phyloP scores from a whole-genome alignment of 257 asterid genomes.

The Solanum arcanum region DNA sequence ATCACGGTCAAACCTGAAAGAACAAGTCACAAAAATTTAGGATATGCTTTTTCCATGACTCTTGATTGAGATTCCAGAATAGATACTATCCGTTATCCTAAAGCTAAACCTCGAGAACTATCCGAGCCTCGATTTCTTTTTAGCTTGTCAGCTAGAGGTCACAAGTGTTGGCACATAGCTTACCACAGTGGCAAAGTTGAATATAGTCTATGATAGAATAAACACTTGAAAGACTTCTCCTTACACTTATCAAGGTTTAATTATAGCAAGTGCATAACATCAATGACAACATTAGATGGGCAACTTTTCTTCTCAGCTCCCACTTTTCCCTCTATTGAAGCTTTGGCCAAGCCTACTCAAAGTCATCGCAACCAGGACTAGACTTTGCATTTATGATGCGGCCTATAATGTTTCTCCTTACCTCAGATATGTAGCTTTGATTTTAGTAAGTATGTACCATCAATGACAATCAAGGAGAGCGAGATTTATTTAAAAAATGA shows the following conservation, averaged over 20 bases:
- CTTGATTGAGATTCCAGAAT: not conserved
- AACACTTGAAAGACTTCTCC: not conserved
- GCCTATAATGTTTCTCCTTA: not conserved
- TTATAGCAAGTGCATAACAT: not conserved
- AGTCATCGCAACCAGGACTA: not conserved
- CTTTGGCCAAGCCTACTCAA: not conserved
- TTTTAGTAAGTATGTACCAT: not conserved
- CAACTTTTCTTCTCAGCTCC: not conserved
- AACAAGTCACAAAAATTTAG: not conserved
- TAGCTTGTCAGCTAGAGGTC: not conserved
- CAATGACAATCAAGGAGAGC: not conserved
- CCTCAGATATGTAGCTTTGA: not conserved
- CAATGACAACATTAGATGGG: not conserved
- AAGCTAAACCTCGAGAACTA: not conserved
- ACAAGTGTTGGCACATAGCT: not conserved
- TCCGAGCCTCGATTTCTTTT: not conserved
- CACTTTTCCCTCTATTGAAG: not conserved
- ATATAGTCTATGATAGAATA: not conserved
- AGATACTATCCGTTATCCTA: not conserved
- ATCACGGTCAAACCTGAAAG: constrained; percentile 72
- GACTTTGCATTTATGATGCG: not conserved
- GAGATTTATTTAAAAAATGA: not conserved
- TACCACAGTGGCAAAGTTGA: not conserved
- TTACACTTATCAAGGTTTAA: not conserved
- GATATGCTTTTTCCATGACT: not conserved